Percentiles rank a stretch among this genome's conserved stretches.
phyloP scores from a whole-genome alignment of 1,139 yeast species.

The Yamadazyma trypodendri region DNA sequence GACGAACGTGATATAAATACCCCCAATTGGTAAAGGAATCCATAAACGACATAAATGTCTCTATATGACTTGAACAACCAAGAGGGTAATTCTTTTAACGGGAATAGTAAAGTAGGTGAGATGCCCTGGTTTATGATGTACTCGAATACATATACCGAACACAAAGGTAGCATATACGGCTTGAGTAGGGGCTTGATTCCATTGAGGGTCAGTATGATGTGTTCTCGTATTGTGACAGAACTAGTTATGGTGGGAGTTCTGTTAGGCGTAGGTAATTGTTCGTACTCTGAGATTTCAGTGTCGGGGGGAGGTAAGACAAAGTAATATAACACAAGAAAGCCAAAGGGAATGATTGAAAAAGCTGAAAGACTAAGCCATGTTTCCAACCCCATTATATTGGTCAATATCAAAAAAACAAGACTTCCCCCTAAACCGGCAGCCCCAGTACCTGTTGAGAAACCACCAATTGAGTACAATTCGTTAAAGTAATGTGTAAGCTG shows the following conservation, averaged over 20 bases:
- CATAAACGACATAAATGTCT: constrained; percentile 90
- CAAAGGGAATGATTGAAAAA: constrained; percentile 38
- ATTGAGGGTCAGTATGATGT: constrained; percentile 35
- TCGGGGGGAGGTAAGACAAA: constrained; percentile 27
- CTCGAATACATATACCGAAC: constrained; percentile 81
- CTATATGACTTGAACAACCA: constrained; percentile 63
- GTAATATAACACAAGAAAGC: constrained; percentile 31
- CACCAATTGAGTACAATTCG: constrained; percentile 59
- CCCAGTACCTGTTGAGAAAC: constrained; percentile 94
- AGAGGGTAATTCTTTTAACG: constrained; percentile 61
- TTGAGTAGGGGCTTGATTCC: constrained; percentile 50
- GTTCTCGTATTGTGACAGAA: constrained; percentile 4
- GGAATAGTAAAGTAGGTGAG: constrained; percentile 81
- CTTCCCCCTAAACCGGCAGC: constrained; percentile 91
- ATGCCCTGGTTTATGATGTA: constrained; percentile 90
- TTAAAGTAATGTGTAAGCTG: constrained; percentile 76
- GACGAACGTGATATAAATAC: constrained; percentile 90
- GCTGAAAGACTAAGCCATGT: constrained; percentile 31
- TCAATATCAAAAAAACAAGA: constrained; percentile 40
- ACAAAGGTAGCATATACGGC: constrained; percentile 82
- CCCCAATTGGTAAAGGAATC: constrained; percentile 89
- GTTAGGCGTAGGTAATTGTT: constrained; percentile 7
- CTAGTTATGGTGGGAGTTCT: background rate
- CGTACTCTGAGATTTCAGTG: constrained; percentile 7
- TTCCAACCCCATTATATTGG: constrained; percentile 33